Evolutionary conservation across 495 filamentous ascomycete species (phyloP), one percentile per base, ranked within the genome.

Genomic region (Astrothelium macrocarpum): DNA sequence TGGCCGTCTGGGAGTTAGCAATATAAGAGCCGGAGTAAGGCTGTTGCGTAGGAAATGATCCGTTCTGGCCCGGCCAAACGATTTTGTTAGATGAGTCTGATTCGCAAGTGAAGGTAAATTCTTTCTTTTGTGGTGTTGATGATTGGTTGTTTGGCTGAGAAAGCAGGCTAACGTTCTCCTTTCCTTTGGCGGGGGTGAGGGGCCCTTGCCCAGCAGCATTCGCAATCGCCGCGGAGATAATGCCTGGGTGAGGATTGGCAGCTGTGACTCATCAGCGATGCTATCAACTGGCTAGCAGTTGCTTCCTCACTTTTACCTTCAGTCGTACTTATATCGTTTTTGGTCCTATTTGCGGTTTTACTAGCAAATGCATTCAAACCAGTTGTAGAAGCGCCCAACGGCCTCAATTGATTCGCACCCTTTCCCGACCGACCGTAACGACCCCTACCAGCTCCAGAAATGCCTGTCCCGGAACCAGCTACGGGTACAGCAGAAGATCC

Each of bases 31-130:
- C 36, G 59, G 58, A 31, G 46, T 59, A 3, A 49, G 29, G 9
- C 18, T 43, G 29, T 18, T 45, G 28, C 9, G 58, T 59, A 26
- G 65, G 49, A 31, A 56, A 53, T 59, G 62, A 26, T 26, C 73
- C 64, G 20, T 68, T 63, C 43, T 75, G 68, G 31, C 67, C 67
- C 34, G 81, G 78, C 74, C 82, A 73, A 2, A 77, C 78, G 78
- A 87, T 83, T 43, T 82, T 82, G 63, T 83, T 87, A 1, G 82
- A 80, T 23, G 85, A 84, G 68, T 90, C 87, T 1, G 88, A 87
- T 58, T 90, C 87, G 73, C 90, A 93, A 1, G 88, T 94, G 73
- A 97, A 97, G 18, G 91, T 96, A 69, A 97, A 97, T 66, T 95
- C 90, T 0, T 87, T 85, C 62, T 90, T 90, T 12, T 84, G 81